Evolutionary conservation across 805 yeast genomes (phyloP).

Genomic region (Saccharomyces jurei): DNA sequence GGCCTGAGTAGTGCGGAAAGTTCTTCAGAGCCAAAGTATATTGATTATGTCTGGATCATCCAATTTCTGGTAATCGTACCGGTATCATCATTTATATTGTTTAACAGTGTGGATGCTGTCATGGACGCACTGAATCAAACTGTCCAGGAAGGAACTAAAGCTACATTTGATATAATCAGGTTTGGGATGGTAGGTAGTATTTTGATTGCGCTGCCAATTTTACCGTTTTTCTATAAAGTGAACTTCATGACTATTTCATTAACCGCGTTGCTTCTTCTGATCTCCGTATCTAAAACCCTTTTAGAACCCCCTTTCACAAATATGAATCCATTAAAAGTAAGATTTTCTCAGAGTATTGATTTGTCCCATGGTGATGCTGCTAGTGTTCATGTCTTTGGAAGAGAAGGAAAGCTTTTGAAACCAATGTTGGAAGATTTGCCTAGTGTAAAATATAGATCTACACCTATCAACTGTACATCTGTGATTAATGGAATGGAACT

Average conservation of each 20-base stretch:
- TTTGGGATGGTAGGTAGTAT: constrained; percentile 28
- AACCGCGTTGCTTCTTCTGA: constrained; percentile 32
- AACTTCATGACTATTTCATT: constrained; percentile 42
- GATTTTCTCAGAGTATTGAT: constrained; percentile 59
- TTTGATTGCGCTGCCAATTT: constrained; percentile 40
- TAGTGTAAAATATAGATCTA: constrained; percentile 38
- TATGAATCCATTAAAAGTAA: constrained; percentile 53
- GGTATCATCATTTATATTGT: constrained; percentile 45
- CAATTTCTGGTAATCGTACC: constrained; percentile 70
- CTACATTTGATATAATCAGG: constrained; percentile 31
- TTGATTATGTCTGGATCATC: constrained; percentile 70
- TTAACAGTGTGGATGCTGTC: constrained; percentile 43
- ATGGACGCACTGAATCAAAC: constrained; percentile 64
- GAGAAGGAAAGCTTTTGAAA: constrained; percentile 38
- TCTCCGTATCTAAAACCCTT: constrained; percentile 30
- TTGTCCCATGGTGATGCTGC: constrained; percentile 31
- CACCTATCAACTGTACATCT: constrained; percentile 30
- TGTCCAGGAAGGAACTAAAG: constrained; percentile 51
- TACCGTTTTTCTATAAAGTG: constrained; percentile 65
- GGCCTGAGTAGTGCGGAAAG: neutral
- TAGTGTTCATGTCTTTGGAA: constrained; percentile 42
- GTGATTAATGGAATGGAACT: constrained; percentile 41
- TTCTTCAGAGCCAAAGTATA: neutral
- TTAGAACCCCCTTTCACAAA: constrained; percentile 49
- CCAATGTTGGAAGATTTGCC: constrained; percentile 55